Evolutionary conservation across 495 filamentous ascomycete species (phyloP).

Genomic region (Penicillium daleae): DNA sequence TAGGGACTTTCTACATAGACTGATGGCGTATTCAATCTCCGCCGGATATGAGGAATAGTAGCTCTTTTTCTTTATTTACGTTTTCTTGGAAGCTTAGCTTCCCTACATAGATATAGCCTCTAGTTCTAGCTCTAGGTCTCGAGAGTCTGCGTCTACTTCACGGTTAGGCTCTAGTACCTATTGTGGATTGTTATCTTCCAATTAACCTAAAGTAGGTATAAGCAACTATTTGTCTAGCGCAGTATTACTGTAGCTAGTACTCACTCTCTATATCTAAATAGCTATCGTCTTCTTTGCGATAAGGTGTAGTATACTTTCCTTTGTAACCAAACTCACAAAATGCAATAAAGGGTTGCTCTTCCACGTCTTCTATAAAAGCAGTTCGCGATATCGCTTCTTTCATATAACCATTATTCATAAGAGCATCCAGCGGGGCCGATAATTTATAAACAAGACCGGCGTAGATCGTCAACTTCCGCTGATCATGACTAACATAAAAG

Average conservation of each 20-base stretch:
- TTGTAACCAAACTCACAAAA: conserved; percentile 13
- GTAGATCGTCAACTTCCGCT: conserved; percentile 7
- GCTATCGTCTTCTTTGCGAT: conserved; percentile 6
- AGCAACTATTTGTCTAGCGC: not conserved
- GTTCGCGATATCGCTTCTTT: conserved; percentile 8
- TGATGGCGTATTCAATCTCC: conserved; percentile 7
- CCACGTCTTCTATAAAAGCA: conserved; percentile 9
- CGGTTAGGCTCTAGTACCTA: not conserved
- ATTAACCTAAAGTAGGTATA: conserved; percentile 2
- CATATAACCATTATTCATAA: conserved; percentile 17
- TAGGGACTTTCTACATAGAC: conserved; percentile 8
- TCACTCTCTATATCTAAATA: conserved; percentile 4
- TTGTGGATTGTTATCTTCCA: conserved; percentile 3
- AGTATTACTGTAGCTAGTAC: conserved; percentile 1
- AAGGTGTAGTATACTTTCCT: conserved; percentile 6
- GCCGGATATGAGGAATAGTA: conserved; percentile 5
- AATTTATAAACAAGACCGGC: conserved; percentile 6
- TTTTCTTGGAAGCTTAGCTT: not conserved
- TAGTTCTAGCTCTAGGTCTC: not conserved
- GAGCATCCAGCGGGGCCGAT: conserved; percentile 4
- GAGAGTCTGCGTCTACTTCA: not conserved
- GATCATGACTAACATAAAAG: conserved; percentile 6
- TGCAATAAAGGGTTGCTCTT: conserved; percentile 34
- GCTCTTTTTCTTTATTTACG: conserved; percentile 4
- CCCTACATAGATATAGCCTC: not conserved